Base-by-base conservation (phyloP, 1,284 basidiomycete species). In the Cronartium quercuum region DNA sequence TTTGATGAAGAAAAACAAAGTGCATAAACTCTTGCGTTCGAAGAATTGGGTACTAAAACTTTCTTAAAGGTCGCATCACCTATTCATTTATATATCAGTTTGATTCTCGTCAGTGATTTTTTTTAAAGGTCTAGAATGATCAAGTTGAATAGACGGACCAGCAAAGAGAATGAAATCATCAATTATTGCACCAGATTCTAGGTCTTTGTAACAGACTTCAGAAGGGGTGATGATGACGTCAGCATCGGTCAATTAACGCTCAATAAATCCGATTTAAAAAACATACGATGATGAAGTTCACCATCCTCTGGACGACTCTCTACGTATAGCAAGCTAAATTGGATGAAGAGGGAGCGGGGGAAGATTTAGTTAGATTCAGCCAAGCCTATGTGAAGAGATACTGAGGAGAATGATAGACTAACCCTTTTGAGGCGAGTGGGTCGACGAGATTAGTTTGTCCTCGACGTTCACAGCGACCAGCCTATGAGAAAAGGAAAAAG, bases 131-230 rank as follows among this genome's bases (percentile, higher is more conserved):
- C 21, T 60, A 60, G 57, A 24, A 12, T 24, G 21, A 60, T 38
- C 12, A 40, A 64, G 12, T 35, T 44, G 2, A 66, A 44, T 12
- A 44, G 18, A 44, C 71, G 47, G 77, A 47, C 78, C 78, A 9
- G 77, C 77, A 71, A 79, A 80, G 66, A 80, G 76, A 76, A 80
- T 79, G 51, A 81, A 76, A 76, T 81, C 77, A 65, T 78, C 77
- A 44, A 78, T 66, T 37, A 76, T 65, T 15, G 76, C 37, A 68
- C 76, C 75, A 34, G 76, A 70, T 42, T 78, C 76, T 29, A 79
- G 76, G 75, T 80, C 78, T 62, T 78, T 79, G 77, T 77, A 81
- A 61, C 76, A 77, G 75, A 80, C 77, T 77, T 61, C 24, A 15
- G 13, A 29, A 7, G 65, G 24, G 35, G 62, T 44, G 29, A 58